Evolutionary conservation across 2,329 filamentous ascomycete species (phyloP), one percentile per base, ranked within the genome.

Genomic region (Ceratocystis destructans): DNA sequence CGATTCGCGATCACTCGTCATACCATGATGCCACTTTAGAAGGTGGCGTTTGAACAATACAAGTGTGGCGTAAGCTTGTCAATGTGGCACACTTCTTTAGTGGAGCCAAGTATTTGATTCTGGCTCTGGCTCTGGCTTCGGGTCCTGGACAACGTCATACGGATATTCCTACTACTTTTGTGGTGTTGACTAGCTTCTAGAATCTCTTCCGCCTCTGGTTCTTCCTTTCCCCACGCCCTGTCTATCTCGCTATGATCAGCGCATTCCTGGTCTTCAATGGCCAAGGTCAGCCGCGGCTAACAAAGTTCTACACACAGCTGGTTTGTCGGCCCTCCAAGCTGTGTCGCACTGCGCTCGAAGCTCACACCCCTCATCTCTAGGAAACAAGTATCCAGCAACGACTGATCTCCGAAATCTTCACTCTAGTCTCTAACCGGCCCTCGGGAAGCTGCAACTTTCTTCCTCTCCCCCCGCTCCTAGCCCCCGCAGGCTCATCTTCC

Each of bases 181-280:
- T 25, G 28, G 28, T 12, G 28, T 12, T 37, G 17, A 59, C 25
- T 15, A 37, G 12, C 22, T n/a, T 37, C 31, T 37, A 7, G 31
- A 20, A n/a, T 20, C 20, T 7, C 28, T 57, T 57, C 7, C 37
- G 5, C n/a, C 20, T 59, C 12, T 10, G 15, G 10, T 31, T 25
- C 55, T 37, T 5, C 28, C 28, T 33, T 59, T 22, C n/a, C 8
- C 53, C 8, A n/a, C 25, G 17, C 2, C 31, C 31, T 59, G 17
- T n/a, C 25, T n/a, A 28, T 50, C 10, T 62, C 69, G 78, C 71
- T 71, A 99, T 99, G 94, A 97, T 99, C 77, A 99, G 96, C 81
- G 94, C 95, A 41, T 93, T 99, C 69, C 82, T 99, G 70, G 93
- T 99, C 75, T 99, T 99, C 81, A 99, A 99, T 74, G 96, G 96